Base-by-base conservation (phyloP, 176 grass and related monocot species). In the Phoenix dactylifera region DNA sequence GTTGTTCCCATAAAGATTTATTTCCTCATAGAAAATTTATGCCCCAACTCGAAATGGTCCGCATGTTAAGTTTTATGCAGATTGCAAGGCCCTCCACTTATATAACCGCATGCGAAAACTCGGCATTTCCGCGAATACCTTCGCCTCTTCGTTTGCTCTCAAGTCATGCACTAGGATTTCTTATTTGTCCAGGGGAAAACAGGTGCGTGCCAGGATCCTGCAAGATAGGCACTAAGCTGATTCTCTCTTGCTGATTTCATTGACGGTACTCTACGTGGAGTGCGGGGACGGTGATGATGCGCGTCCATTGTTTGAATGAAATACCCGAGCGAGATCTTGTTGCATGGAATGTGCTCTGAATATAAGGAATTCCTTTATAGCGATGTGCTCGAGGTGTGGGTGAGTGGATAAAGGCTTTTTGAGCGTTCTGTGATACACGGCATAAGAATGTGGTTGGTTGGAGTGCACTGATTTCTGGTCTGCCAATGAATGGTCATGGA, bases 341-440 rank as follows among this genome's bases (percentile, higher is more conserved):
- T 30, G 53, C 72, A 0, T 86, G 87, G 87, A 90, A 90, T 23
- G 82, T 90, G 71, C 73, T 9, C 16, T 72, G 55, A 93, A 78
- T 35, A 54, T 87, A 51, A 77, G 73, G 14, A 93, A 93, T 73
- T 76, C 80, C 0, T 24, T 93, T 32, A 72, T 93, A 9, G 53
- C 74, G 0, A 87, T 93, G 83, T 84, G 84, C 59, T 78, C 55
- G 1, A 93, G 72, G 60, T 84, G 83, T 1, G 84, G 89, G 24
- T 81, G 70, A 6, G 24, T 84, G 25, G 67, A 84, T 7, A 78
- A 20, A 79, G 68, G 82, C 79, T 1, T 90, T 79, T 53, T 28
- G n/a, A 32, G 72, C 85, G 57, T 85, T 90, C 14, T 55, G 18
- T 16, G 68, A 57, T 20, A 82, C 72, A 22, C 63, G 75, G 54